A percentile compares a stretch with the other conserved stretches of the same genome.
Conservation (phyloP, 2,329 filamentous ascomycete genomes). For the Exophiala sp. region DNA sequence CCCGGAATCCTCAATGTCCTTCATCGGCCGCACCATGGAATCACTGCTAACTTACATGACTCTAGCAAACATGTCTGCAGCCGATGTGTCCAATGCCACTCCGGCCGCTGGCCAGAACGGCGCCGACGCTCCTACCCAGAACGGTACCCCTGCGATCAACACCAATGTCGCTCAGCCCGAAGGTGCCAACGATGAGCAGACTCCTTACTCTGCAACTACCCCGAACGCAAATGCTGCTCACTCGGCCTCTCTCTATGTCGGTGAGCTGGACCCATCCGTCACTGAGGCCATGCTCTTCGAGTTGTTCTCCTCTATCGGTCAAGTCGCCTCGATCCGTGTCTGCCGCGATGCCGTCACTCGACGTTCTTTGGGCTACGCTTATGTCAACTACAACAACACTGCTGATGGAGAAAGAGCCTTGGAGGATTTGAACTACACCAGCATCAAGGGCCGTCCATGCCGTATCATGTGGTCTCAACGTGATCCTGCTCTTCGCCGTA, state of each 20-base stretch:
- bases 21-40: neutral
- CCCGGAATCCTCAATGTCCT: neutral
- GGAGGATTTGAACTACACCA: slow-evolving; percentile 98
- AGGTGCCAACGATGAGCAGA: slow-evolving; percentile 47
- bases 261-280: slow-evolving; percentile 94
- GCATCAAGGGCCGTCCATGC: slow-evolving; percentile 98
- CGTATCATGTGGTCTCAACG: slow-evolving; percentile 99
- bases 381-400: slow-evolving; percentile 99
- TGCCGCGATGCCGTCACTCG: slow-evolving; percentile 98
- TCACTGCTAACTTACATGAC: slow-evolving; percentile 46
- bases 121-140: slow-evolving; percentile 41
- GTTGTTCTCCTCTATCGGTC: slow-evolving; percentile 98
- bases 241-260: slow-evolving; percentile 97
- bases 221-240: slow-evolving; percentile 72
- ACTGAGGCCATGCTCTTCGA: slow-evolving; percentile 99
- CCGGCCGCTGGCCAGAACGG: slow-evolving; percentile 64
- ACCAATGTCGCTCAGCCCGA: slow-evolving; percentile 59
- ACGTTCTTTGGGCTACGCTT: slow-evolving; percentile 97
- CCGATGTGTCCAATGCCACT: slow-evolving; percentile 71
- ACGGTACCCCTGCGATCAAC: slow-evolving; percentile 60
- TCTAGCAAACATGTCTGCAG: slow-evolving; percentile 70
- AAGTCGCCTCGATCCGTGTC: slow-evolving; percentile 98
- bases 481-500: slow-evolving; percentile 98
- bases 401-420: slow-evolving; percentile 95
- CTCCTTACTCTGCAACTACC: slow-evolving; percentile 63